Conservation (phyloP, 768 basidiomycete genomes). For the Hericium alpestre region DNA sequence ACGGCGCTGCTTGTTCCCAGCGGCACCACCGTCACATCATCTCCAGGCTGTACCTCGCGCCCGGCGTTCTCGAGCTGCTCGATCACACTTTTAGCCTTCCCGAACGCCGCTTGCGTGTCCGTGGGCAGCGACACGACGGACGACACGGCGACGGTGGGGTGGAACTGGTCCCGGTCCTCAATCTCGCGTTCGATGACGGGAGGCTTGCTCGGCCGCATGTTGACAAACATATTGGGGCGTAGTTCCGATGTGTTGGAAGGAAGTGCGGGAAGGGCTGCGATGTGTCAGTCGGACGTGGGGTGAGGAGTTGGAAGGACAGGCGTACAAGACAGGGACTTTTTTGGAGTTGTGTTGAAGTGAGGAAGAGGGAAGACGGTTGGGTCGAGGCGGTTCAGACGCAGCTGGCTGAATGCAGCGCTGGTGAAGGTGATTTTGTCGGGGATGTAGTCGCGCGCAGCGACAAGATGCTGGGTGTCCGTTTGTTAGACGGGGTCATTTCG, state of each 20-base stretch:
- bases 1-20: slow-evolving; percentile 85
- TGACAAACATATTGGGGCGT: slow-evolving; percentile 7
- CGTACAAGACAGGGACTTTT: slow-evolving; percentile 27
- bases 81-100: slow-evolving; percentile 25
- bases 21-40: slow-evolving; percentile 59
- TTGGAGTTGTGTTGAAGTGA: slow-evolving; percentile 34
- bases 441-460: slow-evolving; percentile 54
- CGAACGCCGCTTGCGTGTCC: slow-evolving; percentile 30
- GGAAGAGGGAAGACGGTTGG: slow-evolving; percentile 62
- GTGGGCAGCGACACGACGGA: slow-evolving; percentile 16
- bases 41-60: slow-evolving; percentile 28
- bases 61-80: slow-evolving; percentile 9
- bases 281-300: neutral
- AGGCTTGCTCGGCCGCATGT: slow-evolving; percentile 14
- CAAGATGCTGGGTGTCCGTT: slow-evolving; percentile 46
- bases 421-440: slow-evolving; percentile 66
- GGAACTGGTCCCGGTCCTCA: slow-evolving; percentile 9
- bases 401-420: slow-evolving; percentile 59
- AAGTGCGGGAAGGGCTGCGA: slow-evolving; percentile 13
- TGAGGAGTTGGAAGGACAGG: neutral
- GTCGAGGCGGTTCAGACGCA: slow-evolving; percentile 66
- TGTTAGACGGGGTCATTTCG: neutral
- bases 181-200: slow-evolving; percentile 25
- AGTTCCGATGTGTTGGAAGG: slow-evolving; percentile 2
- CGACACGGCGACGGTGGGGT: slow-evolving; percentile 5